Evolutionary conservation across 2,329 filamentous ascomycete species (phyloP).

Genomic region (Cercospora sesami): DNA sequence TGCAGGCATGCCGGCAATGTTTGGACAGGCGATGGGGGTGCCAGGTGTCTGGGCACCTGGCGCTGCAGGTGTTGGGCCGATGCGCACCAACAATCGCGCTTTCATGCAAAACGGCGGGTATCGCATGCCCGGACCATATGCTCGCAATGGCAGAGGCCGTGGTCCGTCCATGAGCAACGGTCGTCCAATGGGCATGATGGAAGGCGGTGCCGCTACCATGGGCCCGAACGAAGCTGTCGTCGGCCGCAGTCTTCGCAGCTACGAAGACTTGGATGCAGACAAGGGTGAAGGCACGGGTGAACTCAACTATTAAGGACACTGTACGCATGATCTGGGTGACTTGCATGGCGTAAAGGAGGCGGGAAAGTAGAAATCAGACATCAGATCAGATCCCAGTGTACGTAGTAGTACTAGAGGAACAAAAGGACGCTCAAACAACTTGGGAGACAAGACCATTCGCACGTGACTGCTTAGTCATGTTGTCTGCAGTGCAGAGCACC

Average conservation of each 20-base stretch:
- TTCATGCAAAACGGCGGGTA: constrained; percentile 34
- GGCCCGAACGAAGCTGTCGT: constrained; percentile 90
- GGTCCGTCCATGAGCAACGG: constrained; percentile 31
- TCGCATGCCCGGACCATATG: constrained; percentile 35
- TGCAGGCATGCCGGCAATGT: constrained; percentile 37
- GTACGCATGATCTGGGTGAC: not conserved
- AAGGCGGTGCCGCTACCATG: constrained; percentile 69
- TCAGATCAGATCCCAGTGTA: constrained; percentile 3
- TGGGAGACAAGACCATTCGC: not conserved
- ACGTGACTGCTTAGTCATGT: not conserved
- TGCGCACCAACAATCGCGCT: constrained; percentile 42
- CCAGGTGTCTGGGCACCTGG: constrained; percentile 28
- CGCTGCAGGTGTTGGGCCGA: constrained; percentile 42
- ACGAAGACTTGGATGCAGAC: constrained; percentile 91
- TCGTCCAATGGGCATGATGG: constrained; percentile 39
- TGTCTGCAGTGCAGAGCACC: not conserved
- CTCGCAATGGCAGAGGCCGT: constrained; percentile 35
- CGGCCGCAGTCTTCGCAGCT: constrained; percentile 90
- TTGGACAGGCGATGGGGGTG: constrained; percentile 47
- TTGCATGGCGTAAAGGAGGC: not conserved
- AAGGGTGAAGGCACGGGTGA: constrained; percentile 67
- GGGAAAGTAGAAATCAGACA: not conserved
- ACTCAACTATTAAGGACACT: constrained; percentile 73
- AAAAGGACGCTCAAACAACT: not conserved
- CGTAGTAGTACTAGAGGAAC: not conserved